Base-by-base conservation (phyloP, 495 filamentous ascomycete genomes). In the Tirmania nivea region DNA sequence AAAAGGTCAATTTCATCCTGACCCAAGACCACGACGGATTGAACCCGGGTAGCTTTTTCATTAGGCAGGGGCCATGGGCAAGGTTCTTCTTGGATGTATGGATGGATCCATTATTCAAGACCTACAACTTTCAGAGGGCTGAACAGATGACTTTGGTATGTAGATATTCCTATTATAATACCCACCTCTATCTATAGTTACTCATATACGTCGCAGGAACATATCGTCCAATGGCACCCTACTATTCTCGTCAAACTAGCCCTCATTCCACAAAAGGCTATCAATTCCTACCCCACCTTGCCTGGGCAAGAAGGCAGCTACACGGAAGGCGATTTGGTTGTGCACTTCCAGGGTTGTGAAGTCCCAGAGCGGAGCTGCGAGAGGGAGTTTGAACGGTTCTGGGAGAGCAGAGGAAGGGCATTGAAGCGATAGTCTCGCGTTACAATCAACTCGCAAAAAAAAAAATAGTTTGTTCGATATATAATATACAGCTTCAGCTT, bases 221-320 rank as follows among this genome's bases (percentile, higher is more conserved):
- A 88, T 61, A 84, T 94, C 54, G 77, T 89, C 35, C 90, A 94
- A 72, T 99, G 92, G 92, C 92, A 99, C 65, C 87, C 90, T n/a
- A 99, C 90, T 0, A 85, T 96, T 52, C 74, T 99, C 17, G 82
- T 87, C 19, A 85, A 85, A 60, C 68, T 94, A 53, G 87, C 83
- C 1, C 69, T 99, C 11, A 69, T 99, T 17, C 86, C 86, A 3
- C 89, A 96, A 68, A 74, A 78, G 17, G 69, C 73, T 37, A 67
- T 99, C 60, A 93, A 92, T 65, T 72, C 86, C 4, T 94, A 93
- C 64, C 56, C 65, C 1, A 35, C 49, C n/a, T 14, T 35, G 10
- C 12, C 39, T 3, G 63, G 65, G n/a, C 58, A 54, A 20, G 71
- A 76, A 60, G 76, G 72, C 8, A 64, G 63, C 1, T 88, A 83